Evolutionary conservation across 163 green algal species (phyloP), one percentile per base, ranked within the genome.

Genomic region (Scenedesmus sp.): DNA sequence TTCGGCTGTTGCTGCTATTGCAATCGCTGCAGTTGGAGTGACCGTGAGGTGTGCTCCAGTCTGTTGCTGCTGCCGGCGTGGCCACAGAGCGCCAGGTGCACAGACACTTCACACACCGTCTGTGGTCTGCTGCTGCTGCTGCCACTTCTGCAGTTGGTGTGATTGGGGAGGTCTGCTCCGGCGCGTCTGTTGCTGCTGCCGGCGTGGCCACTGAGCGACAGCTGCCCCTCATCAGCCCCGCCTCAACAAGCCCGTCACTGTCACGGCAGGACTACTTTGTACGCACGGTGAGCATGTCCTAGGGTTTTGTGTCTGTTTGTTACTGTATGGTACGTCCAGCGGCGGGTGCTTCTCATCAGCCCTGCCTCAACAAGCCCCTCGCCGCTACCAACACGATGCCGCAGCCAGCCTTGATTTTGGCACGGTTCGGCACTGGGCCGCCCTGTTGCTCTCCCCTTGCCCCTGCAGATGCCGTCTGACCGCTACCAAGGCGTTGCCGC

Each of bases 81-180:
- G 34, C 34, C 34, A 46, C 34, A 46, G 34, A 46, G 34, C 34
- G 34, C 34, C 34, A 46, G 34, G 34, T 46, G 34, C 34, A 46
- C 34, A 46, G 34, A 46, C 34, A 46, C 34, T 46, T 46, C 34
- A 46, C 34, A 46, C 34, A 46, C 34, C 34, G 34, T 46, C 34
- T 46, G 34, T 46, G 34, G 34, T 46, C 66, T 76, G 66, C 66
- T 79, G 20, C 70, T 79, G 70, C 70, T 79, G 70, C 70, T 79
- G 70, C 70, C 52, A 2, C 70, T 79, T 20, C 23, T 66, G 55
- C 67, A 93, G 90, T 83, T 83, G 90, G 16, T 20, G 60, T 93
- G 1, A 82, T 93, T 52, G 90, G 90, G 1, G 90, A 93, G n/a
- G 57, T 93, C 18, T 93, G 90, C 70, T 93, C 90, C 1, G 57